Base-by-base conservation (phyloP, 306 rosid species). In the Betula pendula region DNA sequence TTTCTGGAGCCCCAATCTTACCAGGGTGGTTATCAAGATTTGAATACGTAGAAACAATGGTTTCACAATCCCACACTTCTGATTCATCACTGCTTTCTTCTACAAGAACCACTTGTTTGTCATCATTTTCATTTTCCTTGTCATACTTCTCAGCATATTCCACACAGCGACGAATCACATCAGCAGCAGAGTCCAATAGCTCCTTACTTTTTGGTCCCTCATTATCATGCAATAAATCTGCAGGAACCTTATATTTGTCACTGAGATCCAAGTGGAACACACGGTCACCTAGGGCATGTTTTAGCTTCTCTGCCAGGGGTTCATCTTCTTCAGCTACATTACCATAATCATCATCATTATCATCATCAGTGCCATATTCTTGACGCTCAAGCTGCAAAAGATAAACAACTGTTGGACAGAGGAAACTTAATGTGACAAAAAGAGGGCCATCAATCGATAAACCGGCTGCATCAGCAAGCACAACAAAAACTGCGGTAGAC, bases 51-150 rank as follows among this genome's bases (percentile, higher is more conserved):
- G 97, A 84, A 73, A 92, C 88, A 81, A 95, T 89, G 55, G 97
- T 95, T 81, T 95, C 99, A 71, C 97, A 91, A 42, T 95, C 97
- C 98, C 96, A 91, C 71, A 76, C 87, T 84, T 95, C 97, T 35
- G 92, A 90, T 55, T 95, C 99, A 77, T 92, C 96, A 14, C 97
- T 92, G 80, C 92, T 89, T 86, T 92, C 97, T 74, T 95, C 80
- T 38, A 84, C 75, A 76, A 92, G 43, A 66, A 82, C 76, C 49
- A 77, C 80, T 49, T 85, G 85, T 56, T 79, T 85, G 76, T 80
- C 74, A 12, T 83, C 85, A 77, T 84, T 88, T 76, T 87, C 93
- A 70, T 80, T 82, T 88, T 88, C 94, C 65, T 95, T 85, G 86
- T 88, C 94, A 77, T 95, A 95, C 72, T 59, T 85, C 85, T 92